phyloP scores from a whole-genome alignment of 805 yeast genomes.

The Saccharomycopsis capsularis region DNA sequence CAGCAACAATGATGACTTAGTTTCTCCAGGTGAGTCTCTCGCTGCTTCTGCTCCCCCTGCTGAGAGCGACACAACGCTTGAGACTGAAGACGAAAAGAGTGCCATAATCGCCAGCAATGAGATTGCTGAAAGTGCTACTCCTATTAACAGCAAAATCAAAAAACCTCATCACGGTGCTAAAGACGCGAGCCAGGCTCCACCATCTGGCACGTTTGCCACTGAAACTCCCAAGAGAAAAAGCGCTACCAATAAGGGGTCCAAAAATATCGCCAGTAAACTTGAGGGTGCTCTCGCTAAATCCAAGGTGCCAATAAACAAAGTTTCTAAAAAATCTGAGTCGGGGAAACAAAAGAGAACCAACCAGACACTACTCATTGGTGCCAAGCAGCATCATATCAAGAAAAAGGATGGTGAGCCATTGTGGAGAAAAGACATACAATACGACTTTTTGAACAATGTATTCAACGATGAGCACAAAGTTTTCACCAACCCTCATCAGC shows the following conservation, averaged over 20 bases:
- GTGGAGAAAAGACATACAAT: slow-evolving; percentile 83
- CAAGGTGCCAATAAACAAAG: slow-evolving; percentile 1
- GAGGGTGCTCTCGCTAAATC: not conserved
- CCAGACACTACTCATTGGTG: slow-evolving; percentile 21
- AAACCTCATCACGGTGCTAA: not conserved
- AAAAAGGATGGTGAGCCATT: slow-evolving; percentile 90
- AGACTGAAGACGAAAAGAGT: not conserved
- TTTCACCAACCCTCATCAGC: slow-evolving; percentile 57
- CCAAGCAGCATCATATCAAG: slow-evolving; percentile 57
- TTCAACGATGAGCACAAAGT: slow-evolving; percentile 58
- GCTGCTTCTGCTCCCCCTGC: not conserved
- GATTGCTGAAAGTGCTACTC: not conserved
- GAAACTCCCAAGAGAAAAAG: not conserved
- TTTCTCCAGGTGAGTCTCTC: not conserved
- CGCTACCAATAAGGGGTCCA: not conserved
- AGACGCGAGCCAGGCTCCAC: not conserved
- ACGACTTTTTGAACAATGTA: slow-evolving; percentile 59
- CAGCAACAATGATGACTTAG: not conserved
- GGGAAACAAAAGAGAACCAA: slow-evolving; percentile 16
- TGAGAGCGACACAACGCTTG: not conserved
- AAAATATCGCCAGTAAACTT: not conserved
- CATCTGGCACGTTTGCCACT: not conserved
- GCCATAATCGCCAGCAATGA: not conserved
- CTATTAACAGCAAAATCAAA: not conserved
- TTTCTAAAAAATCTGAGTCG: not conserved